Evolutionary conservation across 345 rosid species (phyloP).

Genomic region (Eucalyptus globulus): DNA sequence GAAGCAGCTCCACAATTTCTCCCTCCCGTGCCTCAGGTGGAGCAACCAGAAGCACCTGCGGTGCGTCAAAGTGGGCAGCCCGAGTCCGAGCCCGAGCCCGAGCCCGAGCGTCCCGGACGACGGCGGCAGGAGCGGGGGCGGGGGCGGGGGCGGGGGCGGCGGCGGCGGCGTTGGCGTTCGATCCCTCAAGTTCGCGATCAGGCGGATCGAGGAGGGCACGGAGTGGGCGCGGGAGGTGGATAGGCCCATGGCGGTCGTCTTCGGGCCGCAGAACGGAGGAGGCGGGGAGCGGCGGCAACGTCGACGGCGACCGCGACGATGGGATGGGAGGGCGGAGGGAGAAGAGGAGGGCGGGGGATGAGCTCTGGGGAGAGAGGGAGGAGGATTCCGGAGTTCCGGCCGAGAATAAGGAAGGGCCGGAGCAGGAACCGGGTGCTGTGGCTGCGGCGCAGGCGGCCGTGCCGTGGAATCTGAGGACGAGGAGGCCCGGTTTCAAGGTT

Average conservation of each 20-base stretch:
- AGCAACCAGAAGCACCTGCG: conserved; percentile 29
- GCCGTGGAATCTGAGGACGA: conserved; percentile 84
- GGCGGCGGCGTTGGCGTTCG: conserved; percentile 15
- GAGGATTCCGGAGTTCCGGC: conserved; percentile 34
- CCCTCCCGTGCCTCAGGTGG: conserved; percentile 40
- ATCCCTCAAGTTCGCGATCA: background rate
- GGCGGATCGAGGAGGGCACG: background rate
- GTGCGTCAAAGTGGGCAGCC: conserved; percentile 17
- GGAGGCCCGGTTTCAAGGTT: conserved; percentile 49
- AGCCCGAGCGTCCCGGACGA: background rate
- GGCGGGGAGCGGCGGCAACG: background rate
- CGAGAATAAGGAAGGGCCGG: conserved; percentile 18
- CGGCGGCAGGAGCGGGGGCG: background rate
- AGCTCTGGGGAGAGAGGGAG: conserved; percentile 44
- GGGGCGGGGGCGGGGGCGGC: too few relatives aligned
- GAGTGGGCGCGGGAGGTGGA: background rate
- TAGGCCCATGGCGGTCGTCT: background rate
- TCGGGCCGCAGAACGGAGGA: background rate
- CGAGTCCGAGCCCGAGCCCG: background rate
- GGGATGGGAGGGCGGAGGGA: conserved; percentile 12
- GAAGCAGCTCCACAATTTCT: conserved; percentile 40
- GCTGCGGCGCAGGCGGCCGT: conserved; percentile 1
- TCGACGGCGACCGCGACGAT: background rate
- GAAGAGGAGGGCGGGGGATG: conserved; percentile 41
- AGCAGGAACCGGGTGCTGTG: conserved; percentile 5